Evolutionary conservation across 108 stramenopile species (phyloP), one percentile per base, ranked within the genome.

Genomic region (Nannochloropsis gaditana): DNA sequence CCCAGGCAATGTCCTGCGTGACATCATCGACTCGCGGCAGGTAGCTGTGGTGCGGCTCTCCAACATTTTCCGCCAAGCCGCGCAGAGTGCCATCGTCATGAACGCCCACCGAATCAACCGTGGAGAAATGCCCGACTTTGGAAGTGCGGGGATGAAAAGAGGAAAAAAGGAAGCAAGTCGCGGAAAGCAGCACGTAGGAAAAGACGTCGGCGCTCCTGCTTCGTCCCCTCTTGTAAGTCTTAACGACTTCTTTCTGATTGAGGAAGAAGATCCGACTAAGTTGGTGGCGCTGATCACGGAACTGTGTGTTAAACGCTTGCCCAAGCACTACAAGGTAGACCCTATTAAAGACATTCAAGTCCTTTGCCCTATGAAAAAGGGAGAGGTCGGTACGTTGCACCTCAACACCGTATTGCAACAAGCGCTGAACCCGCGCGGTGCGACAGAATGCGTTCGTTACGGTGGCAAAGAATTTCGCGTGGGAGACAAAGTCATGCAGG

Each of bases 301-400:
- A n/a, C 59, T 73, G 8, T 73, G 59, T 73, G 59, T 6, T 15
- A 73, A 73, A n/a, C 15, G 59, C 15, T n/a, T 73, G 59, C n/a
- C 59, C 19, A 73, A 73, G 59, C 59, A 73, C 6, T 73, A 73
- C 59, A 73, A 73, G n/a, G 19, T 73, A 15, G 59, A 73, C 59
- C 59, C 59, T n/a, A 73, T 73, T 2, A 73, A 73, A 73, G 59
- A 73, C 59, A 73, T 73, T 6, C 59, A 73, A n/a, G 59, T 73
- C 59, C 59, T 73, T 73, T 73, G 59, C n/a, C 59, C 59, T n/a
- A 73, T 73, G 59, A 73, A 73, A n/a, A 73, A 73, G 59, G 59
- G 59, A n/a, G 59, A 73, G 59, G 59, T 73, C n/a, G 59, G 59
- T 8, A 73, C 59, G 2, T n/a, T 73, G 8, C 59, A 73, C 6